A percentile compares a stretch with the other conserved stretches of the same genome.
Conservation (phyloP, 2,329 filamentous ascomycete species). For the Alternaria brassicae region DNA sequence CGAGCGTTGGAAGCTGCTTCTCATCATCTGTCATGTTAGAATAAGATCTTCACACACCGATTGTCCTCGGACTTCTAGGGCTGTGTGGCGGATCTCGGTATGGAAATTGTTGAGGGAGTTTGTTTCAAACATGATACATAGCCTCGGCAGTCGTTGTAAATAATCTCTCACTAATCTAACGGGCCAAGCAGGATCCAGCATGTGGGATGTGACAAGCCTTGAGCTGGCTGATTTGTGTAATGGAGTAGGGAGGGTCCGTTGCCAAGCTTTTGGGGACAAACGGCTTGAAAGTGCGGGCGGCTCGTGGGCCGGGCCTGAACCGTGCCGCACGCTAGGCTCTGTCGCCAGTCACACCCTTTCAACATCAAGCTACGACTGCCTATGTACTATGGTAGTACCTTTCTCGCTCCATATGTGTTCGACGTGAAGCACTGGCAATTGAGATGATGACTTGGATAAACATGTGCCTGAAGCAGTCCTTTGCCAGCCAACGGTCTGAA, state of each 20-base stretch:
- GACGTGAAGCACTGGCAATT: background rate
- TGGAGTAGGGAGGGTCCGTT: background rate
- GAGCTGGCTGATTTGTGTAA: background rate
- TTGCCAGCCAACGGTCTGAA: background rate
- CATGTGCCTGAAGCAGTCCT: background rate
- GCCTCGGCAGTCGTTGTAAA: background rate
- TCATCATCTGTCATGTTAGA: background rate
- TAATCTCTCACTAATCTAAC: background rate
- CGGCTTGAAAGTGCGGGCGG: background rate
- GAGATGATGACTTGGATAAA: background rate
- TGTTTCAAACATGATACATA: background rate
- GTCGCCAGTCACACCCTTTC: background rate
- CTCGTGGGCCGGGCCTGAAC: background rate
- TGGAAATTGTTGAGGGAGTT: background rate
- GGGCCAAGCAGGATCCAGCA: background rate
- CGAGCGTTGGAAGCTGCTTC: background rate
- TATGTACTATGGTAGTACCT: too few relatives aligned
- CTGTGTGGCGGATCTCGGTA: background rate
- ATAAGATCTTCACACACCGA: background rate
- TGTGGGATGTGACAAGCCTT: background rate
- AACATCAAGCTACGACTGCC: background rate
- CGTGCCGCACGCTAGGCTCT: background rate
- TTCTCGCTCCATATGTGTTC: background rate
- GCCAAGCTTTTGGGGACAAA: background rate
- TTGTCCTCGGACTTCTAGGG: background rate